phyloP scores from a whole-genome alignment of 1,139 yeast genomes.

The Lodderomyces parapsilosis region DNA sequence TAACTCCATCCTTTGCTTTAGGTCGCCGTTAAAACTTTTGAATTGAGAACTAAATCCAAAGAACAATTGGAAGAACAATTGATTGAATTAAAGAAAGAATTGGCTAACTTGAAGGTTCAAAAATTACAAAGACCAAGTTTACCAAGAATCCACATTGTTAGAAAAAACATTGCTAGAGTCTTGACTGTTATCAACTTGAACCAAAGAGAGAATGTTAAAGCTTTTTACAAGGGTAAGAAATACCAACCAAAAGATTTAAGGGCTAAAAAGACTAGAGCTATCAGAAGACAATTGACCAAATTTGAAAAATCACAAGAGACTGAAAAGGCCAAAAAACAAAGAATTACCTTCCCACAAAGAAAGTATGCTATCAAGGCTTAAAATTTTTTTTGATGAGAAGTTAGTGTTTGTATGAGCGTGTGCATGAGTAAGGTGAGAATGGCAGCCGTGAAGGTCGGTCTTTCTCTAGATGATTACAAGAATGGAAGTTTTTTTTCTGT shows the following conservation, averaged over 20 bases:
- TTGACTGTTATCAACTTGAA: slow-evolving; percentile 95
- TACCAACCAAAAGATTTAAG: slow-evolving; percentile 98
- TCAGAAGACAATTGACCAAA: slow-evolving; percentile 94
- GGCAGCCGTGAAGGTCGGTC: too few relatives aligned
- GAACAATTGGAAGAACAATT: slow-evolving; percentile 93
- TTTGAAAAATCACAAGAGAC: slow-evolving; percentile 81
- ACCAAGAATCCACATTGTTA: slow-evolving; percentile 94
- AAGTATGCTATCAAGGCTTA: slow-evolving; percentile 98
- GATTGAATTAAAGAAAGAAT: slow-evolving; percentile 95
- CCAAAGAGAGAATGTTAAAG: slow-evolving; percentile 95
- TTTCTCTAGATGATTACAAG: slow-evolving; percentile 1
- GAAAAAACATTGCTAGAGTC: slow-evolving; percentile 98
- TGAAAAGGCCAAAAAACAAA: slow-evolving; percentile 87
- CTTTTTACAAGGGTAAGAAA: slow-evolving; percentile 94
- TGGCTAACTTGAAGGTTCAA: slow-evolving; percentile 95
- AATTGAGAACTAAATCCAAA: slow-evolving; percentile 97
- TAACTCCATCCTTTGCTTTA: slow-evolving; percentile 20
- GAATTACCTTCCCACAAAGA: slow-evolving; percentile 97
- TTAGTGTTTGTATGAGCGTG: background rate
- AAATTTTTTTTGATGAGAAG: slow-evolving; percentile 24
- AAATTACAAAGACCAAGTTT: slow-evolving; percentile 87
- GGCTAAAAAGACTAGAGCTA: slow-evolving; percentile 99
- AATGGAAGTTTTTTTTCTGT: background rate
- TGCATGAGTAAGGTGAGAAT: too few relatives aligned
- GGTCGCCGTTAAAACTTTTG: slow-evolving; percentile 95